Conservation (phyloP, 1,284 basidiomycete species). For the Austropuccinia psidii region DNA sequence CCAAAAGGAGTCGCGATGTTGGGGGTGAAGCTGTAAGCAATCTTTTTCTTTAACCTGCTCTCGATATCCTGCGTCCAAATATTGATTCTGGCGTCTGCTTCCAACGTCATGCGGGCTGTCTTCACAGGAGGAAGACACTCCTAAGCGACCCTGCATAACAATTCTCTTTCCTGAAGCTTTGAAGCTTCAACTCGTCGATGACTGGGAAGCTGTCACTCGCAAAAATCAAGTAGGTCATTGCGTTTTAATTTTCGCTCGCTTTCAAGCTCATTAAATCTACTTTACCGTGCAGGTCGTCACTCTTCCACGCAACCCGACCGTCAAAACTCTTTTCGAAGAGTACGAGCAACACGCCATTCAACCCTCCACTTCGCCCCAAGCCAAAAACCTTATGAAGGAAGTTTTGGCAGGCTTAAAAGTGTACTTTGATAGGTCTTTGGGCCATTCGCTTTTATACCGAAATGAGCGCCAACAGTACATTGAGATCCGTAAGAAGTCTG, state of each 20-base stretch:
- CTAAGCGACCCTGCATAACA: constrained; percentile 80
- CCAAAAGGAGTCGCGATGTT: constrained; percentile 46
- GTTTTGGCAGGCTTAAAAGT: constrained; percentile 79
- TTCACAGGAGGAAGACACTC: constrained; percentile 52
- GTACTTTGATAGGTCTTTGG: constrained; percentile 87
- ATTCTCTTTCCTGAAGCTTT: constrained; percentile 78
- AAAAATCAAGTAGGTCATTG: constrained; percentile 62
- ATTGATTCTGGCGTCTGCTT: constrained; percentile 37
- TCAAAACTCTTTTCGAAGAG: constrained; percentile 67
- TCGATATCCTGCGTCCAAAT: neutral
- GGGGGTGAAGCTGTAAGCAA: constrained; percentile 49
- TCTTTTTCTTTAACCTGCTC: constrained; percentile 39
- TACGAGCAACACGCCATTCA: constrained; percentile 60
- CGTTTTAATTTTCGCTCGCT: neutral
- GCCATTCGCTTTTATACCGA: constrained; percentile 82
- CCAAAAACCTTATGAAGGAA: constrained; percentile 56
- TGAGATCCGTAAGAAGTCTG: constrained; percentile 66
- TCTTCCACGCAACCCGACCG: constrained; percentile 72
- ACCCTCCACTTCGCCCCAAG: constrained; percentile 3
- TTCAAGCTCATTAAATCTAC: neutral
- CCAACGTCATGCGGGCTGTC: neutral
- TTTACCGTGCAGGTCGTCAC: constrained; percentile 62
- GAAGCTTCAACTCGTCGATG: constrained; percentile 85
- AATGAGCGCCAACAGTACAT: constrained; percentile 91
- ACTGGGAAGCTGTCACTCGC: constrained; percentile 97